These are phyloP conservation scores for Pyrus pyrifolia DNA, from an alignment of 306 rosid species.

Conservation along the genomic window DNA sequence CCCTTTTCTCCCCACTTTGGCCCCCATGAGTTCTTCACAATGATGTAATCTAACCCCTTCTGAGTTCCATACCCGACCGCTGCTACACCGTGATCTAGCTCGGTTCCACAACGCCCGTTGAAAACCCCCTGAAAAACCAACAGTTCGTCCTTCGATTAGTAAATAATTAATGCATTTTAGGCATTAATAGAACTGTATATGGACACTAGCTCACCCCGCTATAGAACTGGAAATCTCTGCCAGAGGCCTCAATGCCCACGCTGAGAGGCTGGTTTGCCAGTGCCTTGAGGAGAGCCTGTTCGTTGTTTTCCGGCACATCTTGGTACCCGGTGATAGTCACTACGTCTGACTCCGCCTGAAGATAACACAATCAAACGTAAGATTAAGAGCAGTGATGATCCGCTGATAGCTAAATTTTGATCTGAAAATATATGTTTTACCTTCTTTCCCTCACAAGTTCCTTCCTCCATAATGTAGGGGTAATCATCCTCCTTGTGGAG, in stretches of 20 bases:
- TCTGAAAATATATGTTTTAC: conserved; percentile 20
- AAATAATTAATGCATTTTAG: neutral
- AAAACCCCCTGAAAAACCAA: conserved; percentile 62
- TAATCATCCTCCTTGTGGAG: conserved; percentile 44
- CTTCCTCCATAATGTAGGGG: conserved; percentile 73
- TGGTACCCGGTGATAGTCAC: conserved; percentile 75
- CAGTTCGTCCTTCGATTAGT: neutral
- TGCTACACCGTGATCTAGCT: conserved; percentile 85
- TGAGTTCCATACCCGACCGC: conserved; percentile 84
- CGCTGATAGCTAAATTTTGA: neutral
- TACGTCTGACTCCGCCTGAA: conserved; percentile 46
- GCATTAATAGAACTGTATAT: neutral
- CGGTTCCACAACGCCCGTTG: conserved; percentile 70
- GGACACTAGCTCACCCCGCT: conserved; percentile 51
- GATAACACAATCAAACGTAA: neutral
- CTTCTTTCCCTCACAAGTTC: conserved; percentile 67
- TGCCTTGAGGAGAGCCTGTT: conserved; percentile 74
- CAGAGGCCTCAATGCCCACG: conserved; percentile 79
- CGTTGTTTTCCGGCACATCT: conserved; percentile 79
- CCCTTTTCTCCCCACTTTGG: conserved; percentile 95
- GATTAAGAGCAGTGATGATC: neutral
- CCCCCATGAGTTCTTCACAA: conserved; percentile 87
- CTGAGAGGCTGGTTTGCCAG: conserved; percentile 89
- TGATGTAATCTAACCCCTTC: conserved; percentile 68
- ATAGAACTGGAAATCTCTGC: conserved; percentile 85